Conservation (phyloP, 352 stramenopile species). For the Globisporangium takayamanum region DNA sequence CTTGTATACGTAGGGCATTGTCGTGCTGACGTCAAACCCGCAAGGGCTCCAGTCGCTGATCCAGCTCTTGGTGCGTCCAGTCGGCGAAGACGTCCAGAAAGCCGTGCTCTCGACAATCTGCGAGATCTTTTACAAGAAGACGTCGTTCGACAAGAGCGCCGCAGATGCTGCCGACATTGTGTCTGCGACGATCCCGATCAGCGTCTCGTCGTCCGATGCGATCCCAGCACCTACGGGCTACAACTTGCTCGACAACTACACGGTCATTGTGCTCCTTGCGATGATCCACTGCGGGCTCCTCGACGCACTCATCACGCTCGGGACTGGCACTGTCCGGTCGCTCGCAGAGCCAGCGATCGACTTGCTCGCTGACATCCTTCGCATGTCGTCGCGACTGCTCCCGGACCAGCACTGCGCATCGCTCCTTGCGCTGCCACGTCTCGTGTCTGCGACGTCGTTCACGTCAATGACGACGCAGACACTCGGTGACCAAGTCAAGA, state of each 20-base stretch:
- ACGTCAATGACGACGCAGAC: slow-evolving; percentile 66
- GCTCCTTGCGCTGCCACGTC: slow-evolving; percentile 64
- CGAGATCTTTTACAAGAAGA: slow-evolving; percentile 87
- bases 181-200: slow-evolving; percentile 55
- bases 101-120: slow-evolving; percentile 84
- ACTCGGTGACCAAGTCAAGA: slow-evolving; percentile 64
- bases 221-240: slow-evolving; percentile 56
- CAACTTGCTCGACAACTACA: slow-evolving; percentile 88
- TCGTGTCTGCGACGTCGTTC: slow-evolving; percentile 76
- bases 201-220: slow-evolving; percentile 56
- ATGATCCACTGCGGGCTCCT: slow-evolving; percentile 85
- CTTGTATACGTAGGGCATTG: slow-evolving; percentile 41
- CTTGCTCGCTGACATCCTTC: slow-evolving; percentile 73
- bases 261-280: slow-evolving; percentile 73
- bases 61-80: slow-evolving; percentile 80
- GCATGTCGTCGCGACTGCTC: slow-evolving; percentile 76
- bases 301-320: slow-evolving; percentile 77
- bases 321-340: slow-evolving; percentile 58
- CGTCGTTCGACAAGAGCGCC: slow-evolving; percentile 65
- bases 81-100: slow-evolving; percentile 87
- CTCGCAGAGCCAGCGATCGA: slow-evolving; percentile 83
- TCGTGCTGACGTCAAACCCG: slow-evolving; percentile 83
- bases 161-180: slow-evolving; percentile 27
- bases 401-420: slow-evolving; percentile 81
- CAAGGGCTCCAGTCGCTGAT: slow-evolving; percentile 83